phyloP scores from a whole-genome alignment of 2,329 filamentous ascomycete species.

The Colletotrichum tanaceti region DNA sequence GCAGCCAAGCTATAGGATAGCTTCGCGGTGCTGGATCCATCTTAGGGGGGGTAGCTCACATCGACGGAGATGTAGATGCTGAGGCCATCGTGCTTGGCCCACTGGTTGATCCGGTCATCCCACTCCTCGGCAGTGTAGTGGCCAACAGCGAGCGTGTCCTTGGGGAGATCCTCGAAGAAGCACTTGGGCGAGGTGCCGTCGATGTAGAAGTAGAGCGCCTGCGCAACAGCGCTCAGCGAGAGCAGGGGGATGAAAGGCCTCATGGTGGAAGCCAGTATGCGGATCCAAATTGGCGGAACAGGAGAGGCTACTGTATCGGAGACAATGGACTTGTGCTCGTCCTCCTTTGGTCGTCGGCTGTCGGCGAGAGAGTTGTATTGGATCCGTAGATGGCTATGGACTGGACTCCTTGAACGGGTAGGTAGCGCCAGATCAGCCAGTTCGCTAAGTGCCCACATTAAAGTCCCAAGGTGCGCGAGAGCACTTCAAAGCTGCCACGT shows the following conservation, averaged over 20 bases:
- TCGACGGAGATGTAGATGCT: constrained; percentile 93
- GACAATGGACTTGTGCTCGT: constrained; percentile 7
- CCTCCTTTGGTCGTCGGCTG: constrained; percentile 11
- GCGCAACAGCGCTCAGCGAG: constrained; percentile 72
- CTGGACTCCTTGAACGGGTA: constrained; percentile 30
- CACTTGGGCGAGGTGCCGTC: constrained; percentile 88
- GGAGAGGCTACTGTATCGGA: background rate
- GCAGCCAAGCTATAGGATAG: background rate
- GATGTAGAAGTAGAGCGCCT: constrained; percentile 95
- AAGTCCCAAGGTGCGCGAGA: constrained; percentile 41
- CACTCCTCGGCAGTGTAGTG: constrained; percentile 90
- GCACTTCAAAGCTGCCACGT: constrained; percentile 63
- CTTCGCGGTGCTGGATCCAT: background rate
- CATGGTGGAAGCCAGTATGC: constrained; percentile 56
- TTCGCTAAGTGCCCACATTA: constrained; percentile 37
- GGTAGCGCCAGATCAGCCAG: constrained; percentile 37
- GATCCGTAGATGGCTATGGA: constrained; percentile 21
- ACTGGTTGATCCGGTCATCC: constrained; percentile 75
- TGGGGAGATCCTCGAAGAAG: constrained; percentile 98
- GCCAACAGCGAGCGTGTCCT: constrained; percentile 95
- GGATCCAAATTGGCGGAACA: background rate
- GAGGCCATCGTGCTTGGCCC: constrained; percentile 78
- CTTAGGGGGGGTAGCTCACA: constrained; percentile 56
- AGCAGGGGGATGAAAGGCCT: constrained; percentile 73
- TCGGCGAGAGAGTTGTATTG: constrained; percentile 23